phyloP scores from a whole-genome alignment of 257 asterid genomes.

The Ehretia macrophylla region DNA sequence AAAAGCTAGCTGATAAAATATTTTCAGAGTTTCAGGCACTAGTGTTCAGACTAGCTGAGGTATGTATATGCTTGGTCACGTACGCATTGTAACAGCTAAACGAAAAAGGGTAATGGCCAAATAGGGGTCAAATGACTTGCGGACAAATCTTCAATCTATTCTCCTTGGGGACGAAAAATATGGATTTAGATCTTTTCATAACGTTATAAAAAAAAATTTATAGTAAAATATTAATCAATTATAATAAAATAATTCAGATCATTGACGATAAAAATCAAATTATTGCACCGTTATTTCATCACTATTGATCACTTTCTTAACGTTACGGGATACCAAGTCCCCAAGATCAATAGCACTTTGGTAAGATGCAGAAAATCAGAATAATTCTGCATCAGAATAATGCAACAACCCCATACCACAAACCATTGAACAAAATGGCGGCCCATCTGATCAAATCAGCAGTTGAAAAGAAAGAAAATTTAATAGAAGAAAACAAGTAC shows the following conservation, averaged over 20 bases:
- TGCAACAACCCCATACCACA: slow-evolving; percentile 6
- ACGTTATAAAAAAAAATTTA: too few relatives aligned
- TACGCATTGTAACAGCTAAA: background rate
- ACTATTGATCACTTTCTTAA: slow-evolving; percentile 7
- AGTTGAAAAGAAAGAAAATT: slow-evolving; percentile 22
- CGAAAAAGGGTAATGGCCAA: slow-evolving; percentile 17
- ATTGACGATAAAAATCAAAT: too few relatives aligned
- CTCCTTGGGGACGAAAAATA: too few relatives aligned
- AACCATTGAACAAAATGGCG: slow-evolving; percentile 52
- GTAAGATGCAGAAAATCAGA: background rate
- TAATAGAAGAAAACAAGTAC: slow-evolving; percentile 21
- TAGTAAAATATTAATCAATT: too few relatives aligned
- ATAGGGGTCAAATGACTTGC: slow-evolving; percentile 14
- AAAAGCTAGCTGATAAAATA: slow-evolving; percentile 40
- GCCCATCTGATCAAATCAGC: slow-evolving; percentile 61
- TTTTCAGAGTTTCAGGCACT: slow-evolving; percentile 42
- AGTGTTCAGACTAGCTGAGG: slow-evolving; percentile 62
- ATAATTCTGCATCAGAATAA: slow-evolving; percentile 5
- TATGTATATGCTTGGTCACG: slow-evolving; percentile 18
- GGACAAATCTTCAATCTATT: slow-evolving; percentile 37
- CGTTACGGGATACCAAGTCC: too few relatives aligned
- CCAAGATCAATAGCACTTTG: too few relatives aligned
- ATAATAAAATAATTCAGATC: too few relatives aligned
- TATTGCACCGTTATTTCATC: background rate
- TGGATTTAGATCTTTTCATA: too few relatives aligned